These are phyloP conservation scores for Bruguiera hainesii DNA, from an alignment of 441 rosid genomes.

Conservation along the genomic window DNA sequence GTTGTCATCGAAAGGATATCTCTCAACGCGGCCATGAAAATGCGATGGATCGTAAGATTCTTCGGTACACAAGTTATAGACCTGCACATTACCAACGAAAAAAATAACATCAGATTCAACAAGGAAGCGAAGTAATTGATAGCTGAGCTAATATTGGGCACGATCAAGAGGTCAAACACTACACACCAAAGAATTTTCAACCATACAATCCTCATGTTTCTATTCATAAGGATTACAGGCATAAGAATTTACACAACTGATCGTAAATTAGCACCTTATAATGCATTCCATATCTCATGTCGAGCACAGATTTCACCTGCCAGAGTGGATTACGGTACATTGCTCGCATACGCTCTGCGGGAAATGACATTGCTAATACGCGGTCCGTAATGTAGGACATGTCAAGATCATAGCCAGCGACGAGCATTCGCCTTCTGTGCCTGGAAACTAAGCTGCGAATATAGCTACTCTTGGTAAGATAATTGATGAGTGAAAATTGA, in stretches of 20 bases:
- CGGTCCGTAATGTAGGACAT: conserved; percentile 82
- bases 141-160: no score
- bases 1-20: conserved; percentile 82
- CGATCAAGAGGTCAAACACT: no score
- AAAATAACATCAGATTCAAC: no score
- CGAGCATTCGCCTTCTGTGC: conserved; percentile 71
- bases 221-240: neutral
- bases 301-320: conserved; percentile 92
- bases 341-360: conserved; percentile 80
- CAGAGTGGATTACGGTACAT: conserved; percentile 86
- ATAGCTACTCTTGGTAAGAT: conserved; percentile 49
- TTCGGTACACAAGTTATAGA: conserved; percentile 81
- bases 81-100: conserved; percentile 29
- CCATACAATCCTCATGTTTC: neutral
- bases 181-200: no score
- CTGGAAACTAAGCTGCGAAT: conserved; percentile 80
- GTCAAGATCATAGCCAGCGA: conserved; percentile 86
- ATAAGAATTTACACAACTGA: neutral
- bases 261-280: conserved; percentile 53
- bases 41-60: conserved; percentile 66
- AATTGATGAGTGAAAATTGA: conserved; percentile 41
- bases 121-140: no score
- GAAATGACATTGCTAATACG: conserved; percentile 85
- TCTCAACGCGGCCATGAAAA: conserved; percentile 77
- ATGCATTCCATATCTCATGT: conserved; percentile 67